Base-by-base conservation (phyloP, 2,329 filamentous ascomycete species). In the Alternaria brassicicola region DNA sequence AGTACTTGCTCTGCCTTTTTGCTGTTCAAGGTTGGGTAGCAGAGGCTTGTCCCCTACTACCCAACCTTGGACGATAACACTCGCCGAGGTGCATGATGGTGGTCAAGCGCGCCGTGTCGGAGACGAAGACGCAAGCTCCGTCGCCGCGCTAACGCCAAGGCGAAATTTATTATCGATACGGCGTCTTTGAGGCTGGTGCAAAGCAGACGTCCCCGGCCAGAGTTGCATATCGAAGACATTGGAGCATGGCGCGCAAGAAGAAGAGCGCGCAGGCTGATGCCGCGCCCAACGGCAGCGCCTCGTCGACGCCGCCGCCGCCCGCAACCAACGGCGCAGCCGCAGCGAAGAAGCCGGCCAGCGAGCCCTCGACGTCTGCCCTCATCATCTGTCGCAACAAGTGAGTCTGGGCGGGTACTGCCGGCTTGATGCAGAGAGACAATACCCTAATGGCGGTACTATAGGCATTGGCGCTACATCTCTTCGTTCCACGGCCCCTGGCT, bases 401-500 rank as follows among this genome's bases (percentile, higher is more conserved):
- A 69, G 76, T 77, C 50, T 56, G 57, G 71, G 72, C 53, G 39
- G 49, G 48, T 55, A 45, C 39, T 50, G 56, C 56, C 53, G 54
- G 58, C 50, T 30, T 33, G 47, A 51, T 36, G 41, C 33, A 31
- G 41, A 38, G 36, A 42, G 35, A 50, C 19, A 26, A 52, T 38
- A 56, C 28, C 39, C 66, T 68, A 60, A 67, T 59, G n/a, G 19
- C 23, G 10, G 25, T 9, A 13, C 39, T 15, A 35, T 66, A 94
- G 91, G 76, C 90, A 94, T 79, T 94, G 91, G 91, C 86, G 88
- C 63, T 92, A 92, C 76, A 93, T 95, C 58, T 93, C 90, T 21
- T 90, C 88, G 26, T 95, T 91, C 71, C 89, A 93, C 72, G 92
- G 91, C 23, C 88, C 90, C 66, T 95, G 92, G 92, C 85, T 93